Evolutionary conservation across 345 rosid species (phyloP).

Genomic region (Populus deltoides): DNA sequence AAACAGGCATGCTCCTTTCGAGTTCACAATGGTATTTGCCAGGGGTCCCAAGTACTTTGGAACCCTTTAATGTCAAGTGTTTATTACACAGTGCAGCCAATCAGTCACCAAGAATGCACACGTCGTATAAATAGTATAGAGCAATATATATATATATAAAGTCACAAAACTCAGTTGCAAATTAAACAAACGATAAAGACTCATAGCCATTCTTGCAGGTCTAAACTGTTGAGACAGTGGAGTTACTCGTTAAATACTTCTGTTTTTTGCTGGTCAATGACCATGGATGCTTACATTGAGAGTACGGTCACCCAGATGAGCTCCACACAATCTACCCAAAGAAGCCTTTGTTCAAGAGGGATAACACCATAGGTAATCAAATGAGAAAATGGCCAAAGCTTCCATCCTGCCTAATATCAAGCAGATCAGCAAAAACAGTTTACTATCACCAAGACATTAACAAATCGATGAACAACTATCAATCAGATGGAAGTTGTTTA

Average conservation of each 20-base stretch:
- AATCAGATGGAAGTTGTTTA: background rate
- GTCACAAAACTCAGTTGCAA: background rate
- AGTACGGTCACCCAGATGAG: constrained; percentile 93
- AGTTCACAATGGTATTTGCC: background rate
- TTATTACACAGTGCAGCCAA: background rate
- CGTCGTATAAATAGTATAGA: background rate
- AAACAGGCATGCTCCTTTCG: background rate
- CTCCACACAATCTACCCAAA: constrained; percentile 94
- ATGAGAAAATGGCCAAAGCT: constrained; percentile 95
- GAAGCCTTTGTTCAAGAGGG: constrained; percentile 87
- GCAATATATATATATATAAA: background rate
- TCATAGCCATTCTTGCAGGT: background rate
- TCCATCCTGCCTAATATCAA: constrained; percentile 90
- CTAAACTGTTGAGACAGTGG: background rate
- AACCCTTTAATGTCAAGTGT: background rate
- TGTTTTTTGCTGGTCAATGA: background rate
- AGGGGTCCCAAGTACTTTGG: background rate
- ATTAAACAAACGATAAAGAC: background rate
- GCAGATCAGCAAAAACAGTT: background rate
- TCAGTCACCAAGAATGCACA: background rate
- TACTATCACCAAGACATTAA: background rate
- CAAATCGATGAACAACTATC: background rate
- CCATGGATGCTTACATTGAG: constrained; percentile 55
- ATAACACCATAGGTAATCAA: constrained; percentile 74
- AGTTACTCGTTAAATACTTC: background rate